Base-by-base conservation (phyloP, 495 filamentous ascomycete genomes). In the Filosporella fistucella region DNA sequence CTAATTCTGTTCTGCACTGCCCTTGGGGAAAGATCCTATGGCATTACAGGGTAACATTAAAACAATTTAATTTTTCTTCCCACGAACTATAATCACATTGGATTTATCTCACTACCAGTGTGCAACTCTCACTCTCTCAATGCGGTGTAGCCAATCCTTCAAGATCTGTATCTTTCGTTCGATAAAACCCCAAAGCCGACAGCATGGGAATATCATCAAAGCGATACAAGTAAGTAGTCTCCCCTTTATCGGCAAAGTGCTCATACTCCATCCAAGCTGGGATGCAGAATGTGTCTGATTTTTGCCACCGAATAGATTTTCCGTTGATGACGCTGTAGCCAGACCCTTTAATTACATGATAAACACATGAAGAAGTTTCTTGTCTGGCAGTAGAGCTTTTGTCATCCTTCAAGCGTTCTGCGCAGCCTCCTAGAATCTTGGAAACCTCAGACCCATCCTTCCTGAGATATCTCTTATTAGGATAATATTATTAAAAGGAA, bases 171-270 rank as follows among this genome's bases (percentile, higher is more conserved):
- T n/a, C n/a, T n/a, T n/a, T n/a, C 28, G 58, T 57, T 3, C 64
- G 55, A 52, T 70, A 72, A 41, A 72, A 71, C 1, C 70, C 70
- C 43, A 72, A 44, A 9, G 66, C 61, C 29, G 65, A 61, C 22
- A 72, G 39, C 68, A 75, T 72, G 0, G 68, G 68, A 47, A 60
- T 64, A 47, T 73, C 68, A 52, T 75, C 68, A 49, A 75, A 73
- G 0, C 63, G 63, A 47, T 70, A 72, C 26, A 71, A 48, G 58
- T 75, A 72, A 0, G 70, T 68, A 16, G 60, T 60, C 43, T 65
- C 63, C 6, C 38, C 58, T 1, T 25, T 18, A 21, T 52, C 49
- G 4, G 66, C 68, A 48, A 65, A 67, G 52, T 71, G 68, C 56
- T 71, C 62, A 44, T 68, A 70, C 32, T 46, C 57, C 33, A 66